Evolutionary conservation across 805 yeast genomes (phyloP).

Genomic region (Yarrowia yakushimensis): DNA sequence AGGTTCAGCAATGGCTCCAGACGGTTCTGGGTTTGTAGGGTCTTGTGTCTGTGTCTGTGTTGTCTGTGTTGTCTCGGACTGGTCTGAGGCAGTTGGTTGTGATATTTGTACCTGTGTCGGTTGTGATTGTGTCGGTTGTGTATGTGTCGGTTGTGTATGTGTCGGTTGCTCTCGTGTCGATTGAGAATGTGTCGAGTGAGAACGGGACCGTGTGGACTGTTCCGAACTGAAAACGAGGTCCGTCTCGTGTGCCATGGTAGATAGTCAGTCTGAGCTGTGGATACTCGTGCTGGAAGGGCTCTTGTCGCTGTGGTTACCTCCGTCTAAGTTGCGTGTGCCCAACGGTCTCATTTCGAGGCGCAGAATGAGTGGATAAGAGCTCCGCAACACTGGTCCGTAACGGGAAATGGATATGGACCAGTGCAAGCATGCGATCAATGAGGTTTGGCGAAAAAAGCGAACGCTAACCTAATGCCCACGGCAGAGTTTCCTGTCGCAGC

Average conservation of each 20-base stretch:
- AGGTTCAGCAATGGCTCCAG: too few species aligned
- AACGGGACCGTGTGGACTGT: too few species aligned
- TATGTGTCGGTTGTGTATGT: too few species aligned
- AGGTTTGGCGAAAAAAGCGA: constrained; percentile 15
- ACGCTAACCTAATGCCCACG: not conserved
- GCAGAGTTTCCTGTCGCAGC: not conserved
- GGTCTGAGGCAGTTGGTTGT: not conserved
- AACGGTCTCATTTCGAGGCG: too few species aligned
- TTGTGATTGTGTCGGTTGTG: not conserved
- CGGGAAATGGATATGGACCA: constrained; percentile 13
- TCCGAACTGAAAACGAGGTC: too few species aligned
- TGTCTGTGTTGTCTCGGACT: not conserved
- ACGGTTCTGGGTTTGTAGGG: too few species aligned
- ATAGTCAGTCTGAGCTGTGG: not conserved
- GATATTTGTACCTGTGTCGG: not conserved
- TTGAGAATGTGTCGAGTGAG: too few species aligned
- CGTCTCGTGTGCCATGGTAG: not conserved
- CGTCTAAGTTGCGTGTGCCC: not conserved
- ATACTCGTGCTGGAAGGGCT: not conserved
- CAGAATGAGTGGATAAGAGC: too few species aligned
- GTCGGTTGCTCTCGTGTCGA: too few species aligned
- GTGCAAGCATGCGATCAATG: constrained; percentile 18
- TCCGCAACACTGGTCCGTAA: not conserved
- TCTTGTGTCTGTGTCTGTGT: not conserved
- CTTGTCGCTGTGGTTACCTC: not conserved